Evolutionary conservation across 1,139 yeast species (phyloP).

Genomic region (Lodderomyces elongisporus): DNA sequence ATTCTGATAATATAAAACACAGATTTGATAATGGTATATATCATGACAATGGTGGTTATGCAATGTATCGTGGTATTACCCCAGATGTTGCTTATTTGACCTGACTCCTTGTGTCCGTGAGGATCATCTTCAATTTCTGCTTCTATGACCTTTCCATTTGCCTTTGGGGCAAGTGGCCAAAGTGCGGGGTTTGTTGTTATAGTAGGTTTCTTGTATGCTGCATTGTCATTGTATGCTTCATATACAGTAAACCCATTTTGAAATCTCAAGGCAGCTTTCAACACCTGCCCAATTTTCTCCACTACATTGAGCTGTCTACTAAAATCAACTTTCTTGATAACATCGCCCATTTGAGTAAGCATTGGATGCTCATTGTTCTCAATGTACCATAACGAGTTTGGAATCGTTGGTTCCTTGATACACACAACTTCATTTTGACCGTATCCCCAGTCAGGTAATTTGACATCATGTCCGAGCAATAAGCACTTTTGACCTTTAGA

Average conservation of each 20-base stretch:
- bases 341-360: slow-evolving; percentile 19
- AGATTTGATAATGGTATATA: slow-evolving; percentile 18
- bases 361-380: slow-evolving; percentile 58
- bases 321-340: slow-evolving; percentile 20
- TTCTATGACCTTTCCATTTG: neutral
- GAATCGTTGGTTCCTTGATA: slow-evolving; percentile 55
- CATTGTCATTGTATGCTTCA: too few relatives aligned
- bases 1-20: slow-evolving; percentile 18
- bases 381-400: slow-evolving; percentile 60
- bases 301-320: slow-evolving; percentile 21
- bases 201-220: too few relatives aligned
- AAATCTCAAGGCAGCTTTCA: slow-evolving; percentile 28
- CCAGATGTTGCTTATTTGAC: slow-evolving; percentile 30
- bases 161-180: slow-evolving; percentile 35
- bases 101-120: too few relatives aligned
- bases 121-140: slow-evolving; percentile 15
- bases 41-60: slow-evolving; percentile 20
- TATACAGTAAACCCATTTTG: slow-evolving; percentile 24
- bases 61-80: slow-evolving; percentile 36
- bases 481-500: slow-evolving; percentile 60
- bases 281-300: slow-evolving; percentile 31
- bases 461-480: slow-evolving; percentile 55
- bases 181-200: slow-evolving; percentile 27
- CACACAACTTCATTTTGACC: slow-evolving; percentile 75
- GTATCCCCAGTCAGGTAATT: slow-evolving; percentile 66